Evolutionary conservation across 768 basidiomycete species (phyloP).

Genomic region (Tubosaeta brunneosetosa): DNA sequence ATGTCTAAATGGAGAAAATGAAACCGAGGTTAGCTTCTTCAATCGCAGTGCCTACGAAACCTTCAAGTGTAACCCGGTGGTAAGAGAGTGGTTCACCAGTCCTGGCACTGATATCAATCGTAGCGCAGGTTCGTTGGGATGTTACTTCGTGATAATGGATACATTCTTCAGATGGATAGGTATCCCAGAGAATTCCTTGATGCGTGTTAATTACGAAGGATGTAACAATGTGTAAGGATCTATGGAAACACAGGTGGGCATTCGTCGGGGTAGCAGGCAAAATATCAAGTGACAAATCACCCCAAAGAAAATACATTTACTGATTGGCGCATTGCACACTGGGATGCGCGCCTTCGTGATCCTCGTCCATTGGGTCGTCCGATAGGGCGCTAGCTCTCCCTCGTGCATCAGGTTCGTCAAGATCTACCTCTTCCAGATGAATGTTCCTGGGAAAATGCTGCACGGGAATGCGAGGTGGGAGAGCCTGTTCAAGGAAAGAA

Average conservation of each 20-base stretch:
- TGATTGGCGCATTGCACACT: conserved; percentile 96
- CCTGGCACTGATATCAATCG: not conserved
- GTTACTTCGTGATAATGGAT: conserved; percentile 6
- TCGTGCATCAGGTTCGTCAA: conserved; percentile 70
- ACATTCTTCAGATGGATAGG: not conserved
- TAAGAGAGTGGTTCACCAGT: conserved; percentile 24
- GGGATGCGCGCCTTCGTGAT: conserved; percentile 68
- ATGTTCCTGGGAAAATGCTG: conserved; percentile 64
- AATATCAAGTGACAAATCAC: conserved; percentile 16
- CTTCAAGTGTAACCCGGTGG: conserved; percentile 83
- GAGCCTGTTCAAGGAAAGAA: conserved; percentile 73
- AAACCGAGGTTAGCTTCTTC: conserved; percentile 94
- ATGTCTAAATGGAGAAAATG: conserved; percentile 63
- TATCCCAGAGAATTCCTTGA: conserved; percentile 6
- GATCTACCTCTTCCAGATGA: conserved; percentile 76
- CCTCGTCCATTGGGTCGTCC: conserved; percentile 92
- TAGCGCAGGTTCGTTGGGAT: conserved; percentile 28
- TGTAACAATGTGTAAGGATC: conserved; percentile 30
- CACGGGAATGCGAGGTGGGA: conserved; percentile 70
- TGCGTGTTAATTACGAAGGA: conserved; percentile 28
- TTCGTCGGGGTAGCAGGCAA: conserved; percentile 18
- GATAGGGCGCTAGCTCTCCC: conserved; percentile 44
- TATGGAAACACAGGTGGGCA: conserved; percentile 21
- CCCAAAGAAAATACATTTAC: conserved; percentile 32
- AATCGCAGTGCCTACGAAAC: conserved; percentile 67